phyloP scores from a whole-genome alignment of 768 basidiomycete genomes.

The Phaeolepiota aurea region DNA sequence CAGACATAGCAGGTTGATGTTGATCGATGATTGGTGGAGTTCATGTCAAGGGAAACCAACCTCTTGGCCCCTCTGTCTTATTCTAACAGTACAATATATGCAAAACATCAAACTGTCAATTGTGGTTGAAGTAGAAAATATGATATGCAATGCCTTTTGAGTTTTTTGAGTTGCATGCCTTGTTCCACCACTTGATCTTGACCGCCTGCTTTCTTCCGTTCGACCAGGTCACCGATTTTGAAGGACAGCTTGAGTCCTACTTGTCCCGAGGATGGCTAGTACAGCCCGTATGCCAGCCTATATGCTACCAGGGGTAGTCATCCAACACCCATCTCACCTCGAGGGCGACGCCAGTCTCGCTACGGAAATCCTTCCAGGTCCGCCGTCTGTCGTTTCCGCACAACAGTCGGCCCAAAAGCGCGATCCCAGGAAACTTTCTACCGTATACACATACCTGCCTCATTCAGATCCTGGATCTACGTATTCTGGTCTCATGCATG shows the following conservation, averaged over 20 bases:
- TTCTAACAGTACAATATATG: too few species aligned
- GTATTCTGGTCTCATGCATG: constrained; percentile 69
- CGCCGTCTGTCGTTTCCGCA: constrained; percentile 64
- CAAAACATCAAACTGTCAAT: too few species aligned
- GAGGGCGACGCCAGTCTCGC: constrained; percentile 78
- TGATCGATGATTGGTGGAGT: too few species aligned
- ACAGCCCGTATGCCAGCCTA: constrained; percentile 65
- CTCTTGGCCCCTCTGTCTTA: too few species aligned
- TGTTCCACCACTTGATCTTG: too few species aligned
- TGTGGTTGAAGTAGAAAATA: too few species aligned
- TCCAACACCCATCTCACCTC: constrained; percentile 71
- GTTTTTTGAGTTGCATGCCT: too few species aligned
- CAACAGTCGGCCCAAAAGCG: constrained; percentile 68
- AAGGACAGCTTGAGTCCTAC: constrained; percentile 15
- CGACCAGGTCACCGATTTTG: constrained; percentile 16
- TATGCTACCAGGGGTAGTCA: constrained; percentile 64
- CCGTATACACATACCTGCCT: constrained; percentile 72
- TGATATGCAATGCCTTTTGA: too few species aligned
- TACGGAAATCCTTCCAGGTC: constrained; percentile 86
- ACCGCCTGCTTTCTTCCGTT: constrained; percentile 24
- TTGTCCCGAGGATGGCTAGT: constrained; percentile 50
- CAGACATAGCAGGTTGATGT: too few species aligned
- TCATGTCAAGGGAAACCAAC: too few species aligned
- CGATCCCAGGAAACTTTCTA: constrained; percentile 71
- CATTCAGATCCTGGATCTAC: constrained; percentile 83